Percentiles rank a stretch among this genome's conserved stretches.
phyloP scores from a whole-genome alignment of 345 rosid genomes.

The Salix koriyanagi region DNA sequence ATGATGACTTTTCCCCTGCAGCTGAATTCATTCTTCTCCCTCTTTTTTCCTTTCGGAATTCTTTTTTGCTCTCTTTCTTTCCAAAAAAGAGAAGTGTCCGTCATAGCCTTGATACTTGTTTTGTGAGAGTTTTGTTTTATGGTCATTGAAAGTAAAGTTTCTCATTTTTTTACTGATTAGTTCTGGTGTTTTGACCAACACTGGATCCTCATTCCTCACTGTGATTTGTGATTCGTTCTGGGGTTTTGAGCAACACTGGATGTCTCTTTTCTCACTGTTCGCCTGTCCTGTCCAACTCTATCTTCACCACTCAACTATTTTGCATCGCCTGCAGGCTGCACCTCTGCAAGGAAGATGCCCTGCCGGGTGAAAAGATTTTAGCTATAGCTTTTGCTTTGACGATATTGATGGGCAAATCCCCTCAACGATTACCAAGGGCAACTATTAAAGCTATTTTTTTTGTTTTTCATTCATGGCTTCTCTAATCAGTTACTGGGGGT shows the following conservation, averaged over 20 bases:
- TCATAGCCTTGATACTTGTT: conserved; percentile 20
- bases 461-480: too few species aligned
- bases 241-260: neutral
- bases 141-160: conserved; percentile 15
- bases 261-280: neutral
- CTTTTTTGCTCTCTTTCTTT: neutral
- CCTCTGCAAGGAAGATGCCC: too few species aligned
- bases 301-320: neutral
- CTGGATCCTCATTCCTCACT: neutral
- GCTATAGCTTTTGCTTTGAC: neutral
- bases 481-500: too few species aligned
- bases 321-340: neutral
- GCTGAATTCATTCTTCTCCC: conserved; percentile 22
- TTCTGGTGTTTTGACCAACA: neutral
- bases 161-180: neutral
- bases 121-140: conserved; percentile 27
- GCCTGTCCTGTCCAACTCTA: neutral
- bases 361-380: too few species aligned
- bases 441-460: too few species aligned
- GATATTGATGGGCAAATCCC: neutral
- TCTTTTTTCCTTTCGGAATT: neutral
- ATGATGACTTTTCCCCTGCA: conserved; percentile 26
- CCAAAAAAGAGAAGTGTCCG: conserved; percentile 8
- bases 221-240: neutral
- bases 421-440: too few species aligned